Evolutionary conservation across 179 eudicot genomes (phyloP).

Genomic region (Beta macrorhiza): DNA sequence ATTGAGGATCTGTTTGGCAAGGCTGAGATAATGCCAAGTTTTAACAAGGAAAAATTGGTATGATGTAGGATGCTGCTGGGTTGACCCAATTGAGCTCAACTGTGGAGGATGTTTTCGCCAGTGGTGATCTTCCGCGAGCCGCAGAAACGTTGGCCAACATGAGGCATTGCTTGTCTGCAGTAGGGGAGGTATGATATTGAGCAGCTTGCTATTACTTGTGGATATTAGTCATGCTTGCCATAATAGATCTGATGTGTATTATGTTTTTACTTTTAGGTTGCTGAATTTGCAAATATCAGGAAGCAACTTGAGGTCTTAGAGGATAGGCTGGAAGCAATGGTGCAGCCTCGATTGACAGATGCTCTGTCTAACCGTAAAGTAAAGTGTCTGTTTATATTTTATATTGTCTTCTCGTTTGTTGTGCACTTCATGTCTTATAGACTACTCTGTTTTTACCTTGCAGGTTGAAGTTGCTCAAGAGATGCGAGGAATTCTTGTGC

Average conservation of each 20-base stretch:
- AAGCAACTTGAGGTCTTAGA: slow-evolving; percentile 95
- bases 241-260: slow-evolving; percentile 15
- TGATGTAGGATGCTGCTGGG: slow-evolving; percentile 85
- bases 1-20: slow-evolving; percentile 2
- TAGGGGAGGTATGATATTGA: slow-evolving; percentile 66
- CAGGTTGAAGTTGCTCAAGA: slow-evolving; percentile 89
- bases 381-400: slow-evolving; percentile 6
- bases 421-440: not conserved
- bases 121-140: slow-evolving; percentile 95
- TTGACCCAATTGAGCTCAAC: slow-evolving; percentile 89
- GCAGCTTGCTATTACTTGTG: not conserved
- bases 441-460: slow-evolving; percentile 13
- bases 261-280: slow-evolving; percentile 60
- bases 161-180: slow-evolving; percentile 95
- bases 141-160: slow-evolving; percentile 95
- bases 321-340: slow-evolving; percentile 94
- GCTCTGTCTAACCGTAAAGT: slow-evolving; percentile 83
- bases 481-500: slow-evolving; percentile 77
- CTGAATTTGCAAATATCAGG: slow-evolving; percentile 94
- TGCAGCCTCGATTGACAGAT: slow-evolving; percentile 92
- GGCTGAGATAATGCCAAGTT: slow-evolving; percentile 7
- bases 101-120: slow-evolving; percentile 94
- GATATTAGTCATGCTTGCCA: not conserved
- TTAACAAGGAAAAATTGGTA: slow-evolving; percentile 17
- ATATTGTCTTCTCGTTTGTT: not conserved